Evolutionary conservation across 2,329 filamentous ascomycete species (phyloP), one percentile per base, ranked within the genome.

Genomic region (Fusarium sp.): DNA sequence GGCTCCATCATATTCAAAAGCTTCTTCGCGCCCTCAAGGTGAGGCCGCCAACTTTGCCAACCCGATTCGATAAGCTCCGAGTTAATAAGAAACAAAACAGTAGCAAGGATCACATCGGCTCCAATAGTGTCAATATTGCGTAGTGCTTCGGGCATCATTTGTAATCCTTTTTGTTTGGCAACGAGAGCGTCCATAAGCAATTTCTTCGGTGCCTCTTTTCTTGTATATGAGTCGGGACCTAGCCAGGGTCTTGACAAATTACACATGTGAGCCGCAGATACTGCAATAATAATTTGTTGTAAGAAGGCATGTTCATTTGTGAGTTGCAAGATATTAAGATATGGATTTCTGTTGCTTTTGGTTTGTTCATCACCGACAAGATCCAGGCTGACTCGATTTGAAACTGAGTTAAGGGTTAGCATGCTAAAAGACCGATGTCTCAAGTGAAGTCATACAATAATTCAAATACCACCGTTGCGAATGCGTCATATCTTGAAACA

Each of bases 401-500:
- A 75, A 76, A 85, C 82, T 86, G 56, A 39, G 30, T 37, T 26
- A 19, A 28, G 42, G 42, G 34, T 74, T 26, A 73, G 61, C 50
- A 53, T 52, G 14, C 25, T 55, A 37, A 42, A 44, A 46, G 42
- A 54, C 26, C 8, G 10, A n/a, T 12, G 28, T 56, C 21, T 44
- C 14, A 16, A 34, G 34, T 30, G 31, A 23, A 45, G 14, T 34
- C 21, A 52, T 76, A 82, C 81, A 82, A 51, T 82, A 82, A 18
- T 78, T 77, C 16, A 82, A 73, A 57, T 82, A 82, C 62, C 79
- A 76, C 21, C 81, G 76, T 62, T 81, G 75, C 25, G 77, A n/a
- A 84, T 81, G 19, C 83, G 84, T n/a, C 82, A 89, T 65, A 79
- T 88, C 79, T 85, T 90, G 79, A 46, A 78, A 81, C 8, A 82